phyloP scores from a whole-genome alignment of 2,329 filamentous ascomycete genomes.

The Hyphodiscus sp. region DNA sequence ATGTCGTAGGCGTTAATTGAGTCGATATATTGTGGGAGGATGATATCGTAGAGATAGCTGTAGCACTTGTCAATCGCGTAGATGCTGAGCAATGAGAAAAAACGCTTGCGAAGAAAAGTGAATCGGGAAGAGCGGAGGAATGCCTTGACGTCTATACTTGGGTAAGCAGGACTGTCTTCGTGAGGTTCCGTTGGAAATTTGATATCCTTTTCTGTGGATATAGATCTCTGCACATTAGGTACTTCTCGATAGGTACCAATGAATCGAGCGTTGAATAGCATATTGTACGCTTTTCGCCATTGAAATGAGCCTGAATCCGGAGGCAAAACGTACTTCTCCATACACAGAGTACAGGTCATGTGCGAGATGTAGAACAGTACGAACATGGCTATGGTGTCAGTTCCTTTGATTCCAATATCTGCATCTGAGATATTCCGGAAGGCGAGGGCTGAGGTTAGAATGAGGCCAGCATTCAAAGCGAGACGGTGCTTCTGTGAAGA shows the following conservation, averaged over 20 bases:
- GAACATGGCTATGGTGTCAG: slow-evolving; percentile 2
- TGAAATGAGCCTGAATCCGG: background rate
- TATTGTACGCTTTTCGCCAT: background rate
- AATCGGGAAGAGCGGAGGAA: background rate
- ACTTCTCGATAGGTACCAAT: slow-evolving; percentile 3
- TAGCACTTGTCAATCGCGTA: background rate
- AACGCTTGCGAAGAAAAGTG: background rate
- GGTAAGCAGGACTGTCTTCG: background rate
- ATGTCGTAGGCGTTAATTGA: background rate
- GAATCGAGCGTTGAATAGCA: slow-evolving; percentile 7
- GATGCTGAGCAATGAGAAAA: background rate
- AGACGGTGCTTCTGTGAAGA: background rate
- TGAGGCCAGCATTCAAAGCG: background rate
- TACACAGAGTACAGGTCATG: background rate
- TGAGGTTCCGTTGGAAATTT: background rate
- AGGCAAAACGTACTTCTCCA: slow-evolving; percentile 3
- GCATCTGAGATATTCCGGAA: background rate
- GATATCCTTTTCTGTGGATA: background rate
- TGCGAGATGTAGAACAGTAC: slow-evolving; percentile 4
- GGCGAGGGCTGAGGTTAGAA: background rate
- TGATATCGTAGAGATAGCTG: background rate
- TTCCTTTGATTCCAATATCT: background rate
- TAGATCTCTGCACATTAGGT: background rate
- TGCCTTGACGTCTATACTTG: background rate
- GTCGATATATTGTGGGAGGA: background rate